Conservation (phyloP, 78 protist genomes). For the Cavenderia fasciculata region DNA sequence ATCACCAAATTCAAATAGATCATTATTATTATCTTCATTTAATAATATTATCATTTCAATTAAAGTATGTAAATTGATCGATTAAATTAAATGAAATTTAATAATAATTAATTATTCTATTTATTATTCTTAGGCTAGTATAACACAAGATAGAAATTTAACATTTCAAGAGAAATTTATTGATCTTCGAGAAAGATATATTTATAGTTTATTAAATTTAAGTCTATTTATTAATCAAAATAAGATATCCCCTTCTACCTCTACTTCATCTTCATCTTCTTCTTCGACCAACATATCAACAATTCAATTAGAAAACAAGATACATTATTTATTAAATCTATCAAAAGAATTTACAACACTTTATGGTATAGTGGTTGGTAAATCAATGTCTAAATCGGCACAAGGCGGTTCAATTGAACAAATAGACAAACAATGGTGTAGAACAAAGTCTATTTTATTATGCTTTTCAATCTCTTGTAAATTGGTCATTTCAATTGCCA, state of each 20-base stretch:
- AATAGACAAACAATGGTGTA: background rate
- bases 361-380: background rate
- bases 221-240: constrained; percentile 1
- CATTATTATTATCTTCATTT: background rate
- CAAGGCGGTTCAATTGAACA: too few relatives aligned
- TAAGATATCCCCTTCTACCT: too few relatives aligned
- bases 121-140: constrained; percentile 22
- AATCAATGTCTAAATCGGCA: too few relatives aligned
- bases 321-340: background rate
- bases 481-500: too few relatives aligned
- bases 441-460: background rate
- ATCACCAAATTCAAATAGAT: background rate
- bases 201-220: constrained; percentile 49
- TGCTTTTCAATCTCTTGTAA: background rate
- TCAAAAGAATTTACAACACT: background rate
- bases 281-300: background rate
- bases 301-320: background rate
- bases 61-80: background rate
- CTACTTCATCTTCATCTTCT: too few relatives aligned
- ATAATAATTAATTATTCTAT: background rate
- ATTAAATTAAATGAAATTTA: background rate
- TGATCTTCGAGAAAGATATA: constrained; percentile 12
- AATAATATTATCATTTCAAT: background rate
- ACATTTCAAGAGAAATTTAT: constrained; percentile 52
- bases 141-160: constrained; percentile 22